Conservation (phyloP, 306 rosid genomes). For the Neltuma alba region DNA sequence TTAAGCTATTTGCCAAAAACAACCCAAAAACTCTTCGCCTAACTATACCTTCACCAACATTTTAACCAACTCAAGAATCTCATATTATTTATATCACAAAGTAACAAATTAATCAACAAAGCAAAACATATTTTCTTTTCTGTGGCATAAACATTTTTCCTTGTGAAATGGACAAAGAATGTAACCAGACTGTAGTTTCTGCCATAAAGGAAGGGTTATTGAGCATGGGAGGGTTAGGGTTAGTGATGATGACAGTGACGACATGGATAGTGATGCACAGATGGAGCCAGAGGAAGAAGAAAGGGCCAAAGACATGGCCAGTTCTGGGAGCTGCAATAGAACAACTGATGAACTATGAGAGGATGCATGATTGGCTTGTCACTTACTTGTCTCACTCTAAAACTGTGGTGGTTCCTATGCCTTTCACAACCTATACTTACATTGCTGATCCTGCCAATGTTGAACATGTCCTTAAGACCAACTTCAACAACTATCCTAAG, state of each 20-base stretch:
- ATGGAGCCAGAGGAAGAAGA: constrained; percentile 72
- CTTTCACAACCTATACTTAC: constrained; percentile 82
- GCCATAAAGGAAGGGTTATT: constrained; percentile 23
- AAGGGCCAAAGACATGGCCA: constrained; percentile 93
- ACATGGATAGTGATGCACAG: constrained; percentile 70
- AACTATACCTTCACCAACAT: constrained; percentile 32
- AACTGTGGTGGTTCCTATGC: constrained; percentile 90
- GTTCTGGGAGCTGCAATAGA: constrained; percentile 85
- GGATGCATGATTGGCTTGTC: constrained; percentile 93
- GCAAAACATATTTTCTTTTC: constrained; percentile 5
- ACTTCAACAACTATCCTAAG: constrained; percentile 85
- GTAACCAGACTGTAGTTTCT: not conserved
- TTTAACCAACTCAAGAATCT: constrained; percentile 33
- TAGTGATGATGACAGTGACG: constrained; percentile 47
- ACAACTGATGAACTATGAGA: constrained; percentile 68
- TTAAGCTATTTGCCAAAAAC: constrained; percentile 12
- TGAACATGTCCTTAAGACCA: constrained; percentile 87
- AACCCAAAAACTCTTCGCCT: not conserved
- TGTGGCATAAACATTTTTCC: constrained; percentile 11
- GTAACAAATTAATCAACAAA: constrained; percentile 32
- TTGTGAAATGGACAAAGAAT: not conserved
- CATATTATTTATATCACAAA: constrained; percentile 38
- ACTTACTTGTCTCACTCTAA: constrained; percentile 55
- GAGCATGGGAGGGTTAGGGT: constrained; percentile 44
- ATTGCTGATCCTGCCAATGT: constrained; percentile 92